Conservation (phyloP, 2,329 filamentous ascomycete genomes). For the Aspergillus aculeatinus region DNA sequence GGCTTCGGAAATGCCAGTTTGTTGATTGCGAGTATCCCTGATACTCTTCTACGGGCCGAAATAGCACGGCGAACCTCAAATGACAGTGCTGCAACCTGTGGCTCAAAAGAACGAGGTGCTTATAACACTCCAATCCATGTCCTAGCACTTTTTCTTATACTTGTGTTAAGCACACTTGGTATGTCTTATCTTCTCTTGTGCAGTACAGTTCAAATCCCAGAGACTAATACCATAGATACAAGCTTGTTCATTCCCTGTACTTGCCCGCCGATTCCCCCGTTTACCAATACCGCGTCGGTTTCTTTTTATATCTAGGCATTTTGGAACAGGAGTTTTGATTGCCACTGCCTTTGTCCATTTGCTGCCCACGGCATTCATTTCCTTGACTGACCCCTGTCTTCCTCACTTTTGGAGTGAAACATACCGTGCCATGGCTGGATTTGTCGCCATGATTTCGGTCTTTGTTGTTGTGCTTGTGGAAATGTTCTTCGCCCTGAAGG, state of each 20-base stretch:
- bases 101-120: slow-evolving; percentile 34
- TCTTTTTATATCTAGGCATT: slow-evolving; percentile 61
- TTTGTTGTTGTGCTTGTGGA: slow-evolving; percentile 81
- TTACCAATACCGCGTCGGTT: slow-evolving; percentile 59
- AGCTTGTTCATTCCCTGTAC: slow-evolving; percentile 63
- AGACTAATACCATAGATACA: not conserved
- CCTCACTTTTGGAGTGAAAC: slow-evolving; percentile 74
- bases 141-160: slow-evolving; percentile 65
- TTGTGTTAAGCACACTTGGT: slow-evolving; percentile 52
- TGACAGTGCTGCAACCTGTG: slow-evolving; percentile 32
- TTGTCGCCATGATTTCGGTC: slow-evolving; percentile 80
- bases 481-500: slow-evolving; percentile 78
- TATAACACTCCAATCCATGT: slow-evolving; percentile 70
- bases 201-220: slow-evolving; percentile 9
- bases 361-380: slow-evolving; percentile 62
- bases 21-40: slow-evolving; percentile 32
- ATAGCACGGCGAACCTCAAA: slow-evolving; percentile 28
- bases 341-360: slow-evolving; percentile 60
- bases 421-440: slow-evolving; percentile 77
- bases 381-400: slow-evolving; percentile 64
- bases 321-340: slow-evolving; percentile 58
- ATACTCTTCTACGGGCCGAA: slow-evolving; percentile 35
- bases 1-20: slow-evolving; percentile 22
- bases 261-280: slow-evolving; percentile 59
- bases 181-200: slow-evolving; percentile 9